A percentile compares a stretch with the other conserved stretches of the same genome.
phyloP scores from a whole-genome alignment of 129 eudicot species.

The Flaveria bidentis region DNA sequence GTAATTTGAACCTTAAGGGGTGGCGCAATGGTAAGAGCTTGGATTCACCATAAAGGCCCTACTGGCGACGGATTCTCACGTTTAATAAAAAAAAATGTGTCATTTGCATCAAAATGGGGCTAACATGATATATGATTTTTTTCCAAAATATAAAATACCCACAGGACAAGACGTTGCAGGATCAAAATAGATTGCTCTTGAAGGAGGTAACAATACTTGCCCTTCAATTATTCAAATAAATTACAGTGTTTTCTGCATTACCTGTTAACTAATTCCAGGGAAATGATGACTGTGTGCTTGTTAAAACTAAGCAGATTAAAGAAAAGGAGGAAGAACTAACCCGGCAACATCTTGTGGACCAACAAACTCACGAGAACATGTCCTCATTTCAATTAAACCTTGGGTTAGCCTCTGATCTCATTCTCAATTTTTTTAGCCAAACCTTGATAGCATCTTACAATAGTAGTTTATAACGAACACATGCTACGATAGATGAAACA shows the following conservation, averaged over 20 bases:
- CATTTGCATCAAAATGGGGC: background rate
- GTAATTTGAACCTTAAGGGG: background rate
- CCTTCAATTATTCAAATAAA: background rate
- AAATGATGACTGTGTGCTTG: background rate
- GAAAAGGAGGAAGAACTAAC: conserved; percentile 52
- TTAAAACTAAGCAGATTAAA: conserved; percentile 45
- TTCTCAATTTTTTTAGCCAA: background rate
- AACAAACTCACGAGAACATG: conserved; percentile 36
- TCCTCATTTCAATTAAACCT: conserved; percentile 39
- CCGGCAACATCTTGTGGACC: conserved; percentile 29
- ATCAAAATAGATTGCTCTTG: conserved; percentile 58
- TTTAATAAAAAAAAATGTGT: background rate
- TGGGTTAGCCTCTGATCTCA: conserved; percentile 39
- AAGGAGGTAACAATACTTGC: conserved; percentile 50
- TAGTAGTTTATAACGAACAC: background rate
- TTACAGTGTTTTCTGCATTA: background rate
- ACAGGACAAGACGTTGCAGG: conserved; percentile 82
- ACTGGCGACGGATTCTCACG: background rate
- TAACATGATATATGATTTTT: background rate
- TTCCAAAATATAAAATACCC: background rate
- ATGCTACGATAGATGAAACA: background rate
- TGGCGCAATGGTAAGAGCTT: too few species aligned
- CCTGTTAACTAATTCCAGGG: too few species aligned
- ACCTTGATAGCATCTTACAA: background rate
- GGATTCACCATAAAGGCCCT: background rate